Base-by-base conservation (phyloP, 2,329 filamentous ascomycete species). In the Aspergillus oerlinghausenensis region DNA sequence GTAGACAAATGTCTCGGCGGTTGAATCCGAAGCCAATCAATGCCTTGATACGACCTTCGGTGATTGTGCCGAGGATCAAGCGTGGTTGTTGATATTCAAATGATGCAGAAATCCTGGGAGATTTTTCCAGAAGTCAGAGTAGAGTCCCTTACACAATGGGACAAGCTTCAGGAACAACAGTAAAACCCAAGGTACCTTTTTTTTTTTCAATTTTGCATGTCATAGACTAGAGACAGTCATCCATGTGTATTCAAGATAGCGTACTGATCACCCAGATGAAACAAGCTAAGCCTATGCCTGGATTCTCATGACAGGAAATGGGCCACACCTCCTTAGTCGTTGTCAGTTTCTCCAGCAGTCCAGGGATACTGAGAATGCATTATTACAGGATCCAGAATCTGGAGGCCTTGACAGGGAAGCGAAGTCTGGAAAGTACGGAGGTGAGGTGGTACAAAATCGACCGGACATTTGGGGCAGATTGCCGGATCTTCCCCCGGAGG, bases 201-300 rank as follows among this genome's bases (percentile, higher is more conserved):
- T 7, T 21, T 11, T 19, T 8, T 11, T 5, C 7, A 43, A 3
- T 43, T 23, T 23, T 23, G 10, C n/a, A 23, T 9, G n/a, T 45
- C 42, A 10, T 21, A 21, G 40, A 11, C 21, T 6, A 9, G 8
- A 9, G 8, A 8, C 19, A 10, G n/a, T 47, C 6, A 2, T 25
- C 21, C 19, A 21, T 42, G 40, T 43, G 1, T 26, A 26, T 26
- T 7, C 25, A 26, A 47, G 29, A 43, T 17, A 32, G 28, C 32
- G 48, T 26, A 14, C 38, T 54, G 57, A 56, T 56, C 54, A 23
- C n/a, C 56, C 21, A 40, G 25, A 49, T 59, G 57, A 59, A 59
- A 59, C 54, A 54, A 52, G 49, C 54, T 54, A 59, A 49, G 25
- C 35, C 42, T 29, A 43, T 40, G 23, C 40, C 52, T 42, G 47